Evolutionary conservation across 305 asterid genomes (phyloP).

Genomic region (Solanum hybrid): DNA sequence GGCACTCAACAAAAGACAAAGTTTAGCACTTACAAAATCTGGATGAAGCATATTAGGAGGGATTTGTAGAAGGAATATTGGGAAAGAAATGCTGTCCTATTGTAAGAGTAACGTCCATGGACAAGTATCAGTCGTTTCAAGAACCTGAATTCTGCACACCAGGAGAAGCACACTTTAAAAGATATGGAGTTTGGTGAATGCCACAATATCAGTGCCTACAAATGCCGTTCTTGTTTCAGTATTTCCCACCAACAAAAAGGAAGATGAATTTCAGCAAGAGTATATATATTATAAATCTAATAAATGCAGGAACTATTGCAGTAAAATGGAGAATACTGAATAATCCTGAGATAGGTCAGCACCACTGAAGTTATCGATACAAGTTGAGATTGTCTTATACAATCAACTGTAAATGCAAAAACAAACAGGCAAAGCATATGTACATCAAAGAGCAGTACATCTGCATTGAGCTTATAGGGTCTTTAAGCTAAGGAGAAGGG

Average conservation of each 20-base stretch:
- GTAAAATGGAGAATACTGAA: not conserved
- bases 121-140: conserved; percentile 92
- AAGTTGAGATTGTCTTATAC: not conserved
- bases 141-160: conserved; percentile 80
- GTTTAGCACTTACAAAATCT: conserved; percentile 74
- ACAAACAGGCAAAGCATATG: not conserved
- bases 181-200: not conserved
- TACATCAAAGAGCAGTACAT: not conserved
- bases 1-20: not conserved
- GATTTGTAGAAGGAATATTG: conserved; percentile 97
- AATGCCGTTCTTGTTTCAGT: not conserved
- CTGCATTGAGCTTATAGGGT: not conserved
- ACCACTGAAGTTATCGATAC: not conserved
- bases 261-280: not conserved
- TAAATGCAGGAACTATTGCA: not conserved
- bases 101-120: conserved; percentile 94
- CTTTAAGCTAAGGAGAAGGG: not conserved
- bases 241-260: not conserved
- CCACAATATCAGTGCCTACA: not conserved
- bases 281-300: not conserved
- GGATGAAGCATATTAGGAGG: conserved; percentile 83
- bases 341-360: not conserved
- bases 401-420: not conserved
- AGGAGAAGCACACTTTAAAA: conserved; percentile 14
- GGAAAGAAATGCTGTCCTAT: conserved; percentile 93